Percentiles rank a stretch among this genome's conserved stretches.
These are phyloP conservation scores for Penicillium ucsense DNA, from an alignment of 495 filamentous ascomycete genomes.

Conservation along the genomic window DNA sequence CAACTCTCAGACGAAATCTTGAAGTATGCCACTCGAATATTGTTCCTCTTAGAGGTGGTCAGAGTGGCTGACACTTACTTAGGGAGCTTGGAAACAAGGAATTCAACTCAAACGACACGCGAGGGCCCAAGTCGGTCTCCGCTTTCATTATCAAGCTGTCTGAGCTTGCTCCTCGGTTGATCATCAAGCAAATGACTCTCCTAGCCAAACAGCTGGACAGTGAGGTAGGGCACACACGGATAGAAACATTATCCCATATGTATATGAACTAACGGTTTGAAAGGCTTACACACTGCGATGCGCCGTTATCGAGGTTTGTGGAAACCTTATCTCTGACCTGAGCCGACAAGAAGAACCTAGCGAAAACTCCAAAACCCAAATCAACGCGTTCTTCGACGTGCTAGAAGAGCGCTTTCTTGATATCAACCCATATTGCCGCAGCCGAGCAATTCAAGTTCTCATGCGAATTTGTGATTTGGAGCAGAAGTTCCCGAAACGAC, in stretches of 20 bases:
- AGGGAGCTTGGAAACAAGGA: constrained; percentile 94
- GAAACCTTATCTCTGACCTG: constrained; percentile 87
- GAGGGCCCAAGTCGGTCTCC: constrained; percentile 97
- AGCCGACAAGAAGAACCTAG: constrained; percentile 82
- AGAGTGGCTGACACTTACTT: constrained; percentile 14
- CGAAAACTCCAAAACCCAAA: constrained; percentile 85
- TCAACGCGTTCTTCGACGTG: constrained; percentile 94
- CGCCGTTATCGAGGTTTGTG: constrained; percentile 94
- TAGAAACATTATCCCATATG: no score
- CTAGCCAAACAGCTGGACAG: constrained; percentile 90
- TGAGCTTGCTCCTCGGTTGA: constrained; percentile 81
- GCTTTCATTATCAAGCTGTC: constrained; percentile 91
- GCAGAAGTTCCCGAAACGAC: constrained; percentile 86
- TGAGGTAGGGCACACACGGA: constrained; percentile 47
- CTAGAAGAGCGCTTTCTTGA: constrained; percentile 94
- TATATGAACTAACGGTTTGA: no score
- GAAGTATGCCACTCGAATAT: constrained; percentile 25
- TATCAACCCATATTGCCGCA: constrained; percentile 92
- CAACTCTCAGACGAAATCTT: constrained; percentile 92
- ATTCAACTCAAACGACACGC: constrained; percentile 91
- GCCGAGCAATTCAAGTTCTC: constrained; percentile 86
- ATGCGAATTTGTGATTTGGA: constrained; percentile 85
- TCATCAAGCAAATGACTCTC: constrained; percentile 95
- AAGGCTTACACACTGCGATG: constrained; percentile 89
- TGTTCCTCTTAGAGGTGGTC: neutral